These are phyloP conservation scores for Cutaneotrichosporon spelunceum DNA, from an alignment of 1,284 basidiomycete species.

Conservation along the genomic window DNA sequence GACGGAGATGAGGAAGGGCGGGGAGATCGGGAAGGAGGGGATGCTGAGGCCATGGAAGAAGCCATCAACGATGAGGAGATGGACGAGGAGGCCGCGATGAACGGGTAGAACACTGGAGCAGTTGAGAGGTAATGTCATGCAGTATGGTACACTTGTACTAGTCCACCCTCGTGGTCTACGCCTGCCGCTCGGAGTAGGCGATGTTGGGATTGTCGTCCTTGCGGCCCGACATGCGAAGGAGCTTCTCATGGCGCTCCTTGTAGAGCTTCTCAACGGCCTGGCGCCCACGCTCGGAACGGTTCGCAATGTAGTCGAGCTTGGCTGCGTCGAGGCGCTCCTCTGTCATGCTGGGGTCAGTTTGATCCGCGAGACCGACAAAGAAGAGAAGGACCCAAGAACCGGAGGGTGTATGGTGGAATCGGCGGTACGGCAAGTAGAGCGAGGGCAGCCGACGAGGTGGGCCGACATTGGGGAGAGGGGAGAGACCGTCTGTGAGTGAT, in stretches of 20 bases:
- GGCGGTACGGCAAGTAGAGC: no score
- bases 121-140: slow-evolving; percentile 5
- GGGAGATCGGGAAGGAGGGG: slow-evolving; percentile 21
- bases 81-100: slow-evolving; percentile 30
- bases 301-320: slow-evolving; percentile 48
- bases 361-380: not conserved
- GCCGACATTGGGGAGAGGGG: no score
- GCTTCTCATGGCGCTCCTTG: slow-evolving; percentile 30
- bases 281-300: slow-evolving; percentile 40
- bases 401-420: no score
- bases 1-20: slow-evolving; percentile 16
- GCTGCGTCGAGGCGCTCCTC: slow-evolving; percentile 42
- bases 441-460: no score
- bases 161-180: not conserved
- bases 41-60: slow-evolving; percentile 6
- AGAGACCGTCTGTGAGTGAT: no score
- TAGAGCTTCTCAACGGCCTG: slow-evolving; percentile 38
- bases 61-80: no score
- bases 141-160: slow-evolving; percentile 2
- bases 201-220: slow-evolving; percentile 26
- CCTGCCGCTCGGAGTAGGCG: not conserved
- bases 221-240: slow-evolving; percentile 33
- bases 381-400: not conserved
- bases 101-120: slow-evolving; percentile 12
- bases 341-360: slow-evolving; percentile 32